Conservation (phyloP, 495 filamentous ascomycete species). For the Lichenothelia convexa region DNA sequence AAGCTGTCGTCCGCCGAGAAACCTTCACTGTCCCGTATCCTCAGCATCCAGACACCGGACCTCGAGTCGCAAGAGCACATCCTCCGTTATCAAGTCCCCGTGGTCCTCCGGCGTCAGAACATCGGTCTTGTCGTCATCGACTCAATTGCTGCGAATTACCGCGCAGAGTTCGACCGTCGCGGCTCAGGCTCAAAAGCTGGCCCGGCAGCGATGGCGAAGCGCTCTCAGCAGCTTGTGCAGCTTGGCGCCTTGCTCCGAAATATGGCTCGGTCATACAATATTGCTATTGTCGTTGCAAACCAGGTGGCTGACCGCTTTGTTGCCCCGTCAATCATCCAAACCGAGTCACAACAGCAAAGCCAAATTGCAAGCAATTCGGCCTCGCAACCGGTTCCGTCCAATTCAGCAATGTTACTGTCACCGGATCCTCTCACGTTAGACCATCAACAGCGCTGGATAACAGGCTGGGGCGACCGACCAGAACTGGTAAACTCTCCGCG, state of each 20-base stretch:
- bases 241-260: conserved; percentile 61
- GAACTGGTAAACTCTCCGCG: neutral
- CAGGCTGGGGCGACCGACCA: conserved; percentile 66
- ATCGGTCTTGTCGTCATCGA: conserved; percentile 74
- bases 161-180: conserved; percentile 52
- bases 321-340: conserved; percentile 2
- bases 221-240: conserved; percentile 49
- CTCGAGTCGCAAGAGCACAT: conserved; percentile 94
- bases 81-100: conserved; percentile 72
- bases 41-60: conserved; percentile 72
- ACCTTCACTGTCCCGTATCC: conserved; percentile 50
- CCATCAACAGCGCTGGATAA: conserved; percentile 86
- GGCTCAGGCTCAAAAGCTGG: conserved; percentile 11
- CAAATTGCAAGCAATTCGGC: conserved; percentile 1
- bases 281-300: conserved; percentile 84
- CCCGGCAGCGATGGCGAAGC: conserved; percentile 32
- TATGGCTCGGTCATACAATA: conserved; percentile 47
- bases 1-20: conserved; percentile 25
- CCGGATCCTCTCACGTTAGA: conserved; percentile 44
- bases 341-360: conserved; percentile 5
- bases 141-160: conserved; percentile 83
- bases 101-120: conserved; percentile 54
- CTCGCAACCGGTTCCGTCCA: neutral
- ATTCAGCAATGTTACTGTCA: conserved; percentile 2
- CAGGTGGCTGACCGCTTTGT: conserved; percentile 84